phyloP scores from a whole-genome alignment of 2,329 filamentous ascomycete genomes.

The Sporothrix curviconia region DNA sequence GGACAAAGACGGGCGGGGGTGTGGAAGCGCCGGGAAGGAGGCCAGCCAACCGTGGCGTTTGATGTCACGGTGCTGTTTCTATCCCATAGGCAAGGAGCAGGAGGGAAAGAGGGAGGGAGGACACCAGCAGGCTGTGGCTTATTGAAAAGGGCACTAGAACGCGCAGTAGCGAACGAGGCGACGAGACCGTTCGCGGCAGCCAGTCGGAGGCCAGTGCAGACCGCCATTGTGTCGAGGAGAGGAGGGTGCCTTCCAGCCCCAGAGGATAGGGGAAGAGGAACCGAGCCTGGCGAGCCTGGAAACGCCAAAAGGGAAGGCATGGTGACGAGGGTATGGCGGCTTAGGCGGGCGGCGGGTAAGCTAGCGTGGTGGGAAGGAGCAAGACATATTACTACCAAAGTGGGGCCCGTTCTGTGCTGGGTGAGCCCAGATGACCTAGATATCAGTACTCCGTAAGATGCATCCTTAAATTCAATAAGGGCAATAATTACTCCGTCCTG shows the following conservation, averaged over 20 bases:
- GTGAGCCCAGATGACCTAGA: not conserved
- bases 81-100: too few relatives aligned
- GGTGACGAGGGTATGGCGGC: not conserved
- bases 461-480: not conserved
- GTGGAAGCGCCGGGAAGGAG: not conserved
- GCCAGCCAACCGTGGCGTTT: too few relatives aligned
- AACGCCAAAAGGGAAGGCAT: not conserved
- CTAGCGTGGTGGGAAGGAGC: conserved; percentile 1
- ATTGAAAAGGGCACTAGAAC: not conserved
- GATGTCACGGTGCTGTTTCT: conserved; percentile 1
- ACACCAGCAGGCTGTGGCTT: too few relatives aligned
- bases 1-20: not conserved
- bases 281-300: not conserved
- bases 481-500: not conserved
- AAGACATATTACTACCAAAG: not conserved
- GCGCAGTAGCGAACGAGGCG: conserved; percentile 4
- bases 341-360: not conserved
- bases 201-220: not conserved
- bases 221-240: too few relatives aligned
- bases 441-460: too few relatives aligned
- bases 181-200: not conserved
- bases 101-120: too few relatives aligned
- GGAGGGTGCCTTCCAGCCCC: not conserved
- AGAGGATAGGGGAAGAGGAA: not conserved
- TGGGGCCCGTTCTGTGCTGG: not conserved